phyloP scores from a whole-genome alignment of 768 basidiomycete species.

The Dentipellis sp. region DNA sequence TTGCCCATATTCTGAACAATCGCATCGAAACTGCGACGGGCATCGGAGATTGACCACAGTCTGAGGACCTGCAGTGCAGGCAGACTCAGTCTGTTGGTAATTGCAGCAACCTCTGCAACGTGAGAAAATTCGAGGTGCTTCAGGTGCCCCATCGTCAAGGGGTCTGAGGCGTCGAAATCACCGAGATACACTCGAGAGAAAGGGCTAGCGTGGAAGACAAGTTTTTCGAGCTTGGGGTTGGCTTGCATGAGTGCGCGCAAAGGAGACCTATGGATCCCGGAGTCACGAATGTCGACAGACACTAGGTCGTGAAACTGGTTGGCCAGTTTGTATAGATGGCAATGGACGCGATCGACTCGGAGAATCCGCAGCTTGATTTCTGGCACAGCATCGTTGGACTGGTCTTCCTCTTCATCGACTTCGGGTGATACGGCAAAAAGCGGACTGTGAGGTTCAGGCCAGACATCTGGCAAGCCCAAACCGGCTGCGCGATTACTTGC shows the following conservation, averaged over 20 bases:
- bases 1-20: neutral
- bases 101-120: neutral
- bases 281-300: neutral
- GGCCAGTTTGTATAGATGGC: slow-evolving; percentile 1
- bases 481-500: too few relatives aligned
- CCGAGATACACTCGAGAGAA: neutral
- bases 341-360: neutral
- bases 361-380: neutral
- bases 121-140: slow-evolving; percentile 8
- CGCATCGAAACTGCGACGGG: neutral
- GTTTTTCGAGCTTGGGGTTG: slow-evolving; percentile 15
- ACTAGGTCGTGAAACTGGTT: slow-evolving; percentile 10
- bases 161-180: neutral
- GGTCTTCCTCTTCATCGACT: too few relatives aligned
- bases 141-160: slow-evolving; percentile 6
- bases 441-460: neutral
- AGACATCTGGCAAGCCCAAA: too few relatives aligned
- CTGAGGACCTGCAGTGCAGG: neutral
- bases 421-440: neutral
- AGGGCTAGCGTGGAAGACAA: slow-evolving; percentile 6
- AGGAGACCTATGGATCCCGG: neutral
- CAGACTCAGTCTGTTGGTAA: slow-evolving; percentile 1
- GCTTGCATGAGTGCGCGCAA: slow-evolving; percentile 14
- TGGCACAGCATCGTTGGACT: too few relatives aligned
- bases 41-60: neutral